Evolutionary conservation across 768 basidiomycete genomes (phyloP).

Genomic region (Crassisporium funariophilum): DNA sequence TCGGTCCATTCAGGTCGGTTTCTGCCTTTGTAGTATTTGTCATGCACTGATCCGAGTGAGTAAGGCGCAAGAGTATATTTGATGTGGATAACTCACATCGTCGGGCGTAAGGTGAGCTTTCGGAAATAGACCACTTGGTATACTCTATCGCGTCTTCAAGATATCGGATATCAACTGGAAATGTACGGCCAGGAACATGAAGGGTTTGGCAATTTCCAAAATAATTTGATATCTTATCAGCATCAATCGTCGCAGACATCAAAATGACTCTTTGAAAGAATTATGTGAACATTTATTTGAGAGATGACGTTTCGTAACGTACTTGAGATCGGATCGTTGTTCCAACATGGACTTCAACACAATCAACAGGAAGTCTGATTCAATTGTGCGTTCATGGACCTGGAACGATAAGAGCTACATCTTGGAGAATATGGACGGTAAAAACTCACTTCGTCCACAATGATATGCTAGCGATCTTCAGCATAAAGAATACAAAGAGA

Average conservation of each 20-base stretch:
- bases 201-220: conserved; percentile 87
- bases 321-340: conserved; percentile 86
- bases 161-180: conserved; percentile 84
- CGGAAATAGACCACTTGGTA: conserved; percentile 76
- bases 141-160: conserved; percentile 91
- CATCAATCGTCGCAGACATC: conserved; percentile 97
- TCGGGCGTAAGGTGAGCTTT: conserved; percentile 79
- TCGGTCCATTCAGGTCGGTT: conserved; percentile 78
- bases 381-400: conserved; percentile 96
- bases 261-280: conserved; percentile 68
- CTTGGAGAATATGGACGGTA: not conserved
- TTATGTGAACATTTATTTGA: not conserved
- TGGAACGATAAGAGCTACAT: conserved; percentile 23
- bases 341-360: conserved; percentile 83
- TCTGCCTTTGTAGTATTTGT: conserved; percentile 66
- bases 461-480: conserved; percentile 66
- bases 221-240: conserved; percentile 84
- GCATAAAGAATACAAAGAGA: conserved; percentile 4
- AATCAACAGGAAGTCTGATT: conserved; percentile 95
- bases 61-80: conserved; percentile 1
- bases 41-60: conserved; percentile 45
- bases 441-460: conserved; percentile 82
- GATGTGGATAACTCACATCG: conserved; percentile 48
- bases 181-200: conserved; percentile 91
- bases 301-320: conserved; percentile 15